A percentile compares a stretch with the other conserved stretches of the same genome.
Evolutionary conservation across 1,284 basidiomycete species (phyloP).

Genomic region (Ustilago nuda): DNA sequence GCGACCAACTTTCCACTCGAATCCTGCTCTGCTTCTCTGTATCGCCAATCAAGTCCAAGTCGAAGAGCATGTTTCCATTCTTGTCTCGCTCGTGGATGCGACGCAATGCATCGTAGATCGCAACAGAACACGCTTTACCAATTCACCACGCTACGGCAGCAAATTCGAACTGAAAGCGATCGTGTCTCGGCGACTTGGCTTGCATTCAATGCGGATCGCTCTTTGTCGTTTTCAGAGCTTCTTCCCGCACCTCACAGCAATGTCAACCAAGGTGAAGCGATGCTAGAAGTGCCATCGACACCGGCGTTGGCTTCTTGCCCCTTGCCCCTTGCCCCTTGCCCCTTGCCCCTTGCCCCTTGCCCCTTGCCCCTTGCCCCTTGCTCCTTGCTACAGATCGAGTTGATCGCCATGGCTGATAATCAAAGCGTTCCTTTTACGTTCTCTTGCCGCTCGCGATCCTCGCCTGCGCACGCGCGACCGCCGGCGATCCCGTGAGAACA

Average conservation of each 20-base stretch:
- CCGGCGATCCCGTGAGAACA: background rate
- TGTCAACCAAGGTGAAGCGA: background rate
- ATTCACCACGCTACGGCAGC: background rate
- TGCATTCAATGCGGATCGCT: background rate
- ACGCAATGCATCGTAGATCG: background rate
- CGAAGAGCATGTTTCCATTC: no score
- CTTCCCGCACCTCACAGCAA: background rate
- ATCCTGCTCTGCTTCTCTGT: no score
- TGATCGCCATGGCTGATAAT: background rate
- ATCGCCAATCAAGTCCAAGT: no score
- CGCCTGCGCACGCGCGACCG: background rate
- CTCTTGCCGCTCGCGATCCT: constrained; percentile 6
- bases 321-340: no score
- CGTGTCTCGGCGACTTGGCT: constrained; percentile 1
- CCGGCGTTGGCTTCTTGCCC: no score
- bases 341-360: no score
- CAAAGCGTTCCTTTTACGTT: background rate
- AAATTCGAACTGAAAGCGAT: background rate
- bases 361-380: no score
- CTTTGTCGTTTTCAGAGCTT: background rate
- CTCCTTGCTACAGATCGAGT: background rate
- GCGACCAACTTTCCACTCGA: no score
- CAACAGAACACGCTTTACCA: background rate
- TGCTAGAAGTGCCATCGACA: no score
- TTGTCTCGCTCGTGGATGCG: background rate